Conservation (phyloP, 2,329 filamentous ascomycete species). For the Leptographium wingfieldii region DNA sequence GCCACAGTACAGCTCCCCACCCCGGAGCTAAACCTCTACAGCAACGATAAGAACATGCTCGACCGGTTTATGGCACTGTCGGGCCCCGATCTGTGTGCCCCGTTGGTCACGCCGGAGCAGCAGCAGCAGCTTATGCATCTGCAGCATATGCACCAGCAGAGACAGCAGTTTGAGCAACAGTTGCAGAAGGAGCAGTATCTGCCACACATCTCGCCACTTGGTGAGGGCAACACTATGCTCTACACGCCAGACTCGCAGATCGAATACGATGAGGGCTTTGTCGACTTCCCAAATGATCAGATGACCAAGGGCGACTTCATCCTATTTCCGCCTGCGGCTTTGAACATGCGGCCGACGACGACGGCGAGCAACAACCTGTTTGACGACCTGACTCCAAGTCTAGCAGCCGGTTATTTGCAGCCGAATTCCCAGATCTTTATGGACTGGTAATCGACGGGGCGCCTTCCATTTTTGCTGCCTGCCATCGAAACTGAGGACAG, state of each 20-base stretch:
- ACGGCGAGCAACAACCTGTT: constrained; percentile 29
- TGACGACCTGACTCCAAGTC: constrained; percentile 32
- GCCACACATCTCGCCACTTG: constrained; percentile 46
- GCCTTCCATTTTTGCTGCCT: background rate
- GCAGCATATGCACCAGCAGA: constrained; percentile 7
- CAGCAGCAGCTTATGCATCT: constrained; percentile 8
- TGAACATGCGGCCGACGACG: background rate
- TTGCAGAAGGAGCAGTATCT: constrained; percentile 3
- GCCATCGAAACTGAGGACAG: background rate
- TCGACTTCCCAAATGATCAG: constrained; percentile 33
- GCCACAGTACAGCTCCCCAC: constrained; percentile 44
- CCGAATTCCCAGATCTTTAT: constrained; percentile 34
- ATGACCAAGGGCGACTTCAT: constrained; percentile 47
- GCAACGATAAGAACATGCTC: constrained; percentile 30
- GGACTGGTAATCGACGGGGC: background rate
- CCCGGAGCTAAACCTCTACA: constrained; percentile 22
- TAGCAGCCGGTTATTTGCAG: constrained; percentile 39
- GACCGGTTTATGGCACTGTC: constrained; percentile 29
- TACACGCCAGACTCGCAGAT: constrained; percentile 51
- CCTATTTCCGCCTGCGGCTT: constrained; percentile 35
- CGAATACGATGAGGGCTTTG: constrained; percentile 57
- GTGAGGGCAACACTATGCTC: constrained; percentile 56
- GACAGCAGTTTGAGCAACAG: constrained; percentile 3
- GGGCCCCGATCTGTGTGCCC: constrained; percentile 25
- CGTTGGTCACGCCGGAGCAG: constrained; percentile 12